Evolutionary conservation across 202 grass and related monocot genomes (phyloP).

Genomic region (Carex arenaria): DNA sequence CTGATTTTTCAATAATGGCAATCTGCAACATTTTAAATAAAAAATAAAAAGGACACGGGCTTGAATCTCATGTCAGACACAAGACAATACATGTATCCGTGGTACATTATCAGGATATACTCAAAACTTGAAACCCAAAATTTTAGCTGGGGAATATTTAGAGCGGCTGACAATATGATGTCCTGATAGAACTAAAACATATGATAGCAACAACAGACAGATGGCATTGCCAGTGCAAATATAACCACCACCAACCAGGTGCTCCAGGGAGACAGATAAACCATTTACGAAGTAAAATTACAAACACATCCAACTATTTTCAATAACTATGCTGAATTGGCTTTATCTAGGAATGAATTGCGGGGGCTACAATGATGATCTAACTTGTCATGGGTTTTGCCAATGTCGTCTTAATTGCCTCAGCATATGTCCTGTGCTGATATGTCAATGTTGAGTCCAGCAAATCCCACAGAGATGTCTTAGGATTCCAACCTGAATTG

Average conservation of each 20-base stretch:
- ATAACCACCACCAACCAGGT: neutral
- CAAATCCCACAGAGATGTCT: conserved; percentile 84
- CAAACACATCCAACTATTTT: conserved; percentile 14
- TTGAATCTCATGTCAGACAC: neutral
- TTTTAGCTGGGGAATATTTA: neutral
- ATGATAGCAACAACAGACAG: conserved; percentile 10
- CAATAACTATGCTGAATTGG: conserved; percentile 12
- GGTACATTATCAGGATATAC: neutral
- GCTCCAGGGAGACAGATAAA: neutral
- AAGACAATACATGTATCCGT: neutral
- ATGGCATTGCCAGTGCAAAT: neutral
- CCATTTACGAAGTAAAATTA: neutral
- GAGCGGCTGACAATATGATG: conserved; percentile 8
- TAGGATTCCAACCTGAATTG: conserved; percentile 82
- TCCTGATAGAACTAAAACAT: conserved; percentile 8
- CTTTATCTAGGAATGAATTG: conserved; percentile 12
- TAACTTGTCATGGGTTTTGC: conserved; percentile 71
- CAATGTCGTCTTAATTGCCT: conserved; percentile 75
- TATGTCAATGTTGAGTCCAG: conserved; percentile 89
- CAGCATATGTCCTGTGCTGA: conserved; percentile 95
- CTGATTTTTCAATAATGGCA: neutral
- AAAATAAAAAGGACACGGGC: neutral
- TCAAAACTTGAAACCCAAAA: conserved; percentile 5
- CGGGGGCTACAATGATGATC: conserved; percentile 23
- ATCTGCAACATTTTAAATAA: neutral